These are phyloP conservation scores for Tilletia setariae DNA, from an alignment of 1,284 basidiomycete genomes.

Conservation along the genomic window DNA sequence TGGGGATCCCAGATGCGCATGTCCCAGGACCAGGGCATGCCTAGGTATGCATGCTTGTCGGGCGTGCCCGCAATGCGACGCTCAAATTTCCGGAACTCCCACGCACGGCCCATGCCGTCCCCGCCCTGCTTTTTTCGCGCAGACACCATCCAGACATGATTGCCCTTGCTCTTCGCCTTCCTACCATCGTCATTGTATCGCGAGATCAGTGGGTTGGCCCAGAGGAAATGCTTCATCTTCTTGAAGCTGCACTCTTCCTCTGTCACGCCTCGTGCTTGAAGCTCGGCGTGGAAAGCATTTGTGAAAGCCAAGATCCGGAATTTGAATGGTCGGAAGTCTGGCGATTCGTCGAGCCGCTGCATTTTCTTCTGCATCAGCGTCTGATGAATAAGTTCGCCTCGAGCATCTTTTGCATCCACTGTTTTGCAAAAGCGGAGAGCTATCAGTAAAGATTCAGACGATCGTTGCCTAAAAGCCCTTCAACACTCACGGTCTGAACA, in stretches of 20 bases:
- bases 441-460: conserved; percentile 18
- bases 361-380: conserved; percentile 78
- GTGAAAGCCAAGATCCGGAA: conserved; percentile 99
- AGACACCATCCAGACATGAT: conserved; percentile 99
- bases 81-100: conserved; percentile 88
- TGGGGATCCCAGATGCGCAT: conserved; percentile 98
- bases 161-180: conserved; percentile 98
- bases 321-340: conserved; percentile 97
- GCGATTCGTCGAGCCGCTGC: conserved; percentile 65
- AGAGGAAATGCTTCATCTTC: conserved; percentile 85
- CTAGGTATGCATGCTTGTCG: conserved; percentile 64
- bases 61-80: conserved; percentile 54
- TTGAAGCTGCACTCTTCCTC: conserved; percentile 61
- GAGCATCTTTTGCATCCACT: conserved; percentile 89
- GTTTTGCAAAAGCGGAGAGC: not conserved
- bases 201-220: conserved; percentile 85
- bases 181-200: conserved; percentile 98
- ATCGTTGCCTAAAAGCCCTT: conserved; percentile 18
- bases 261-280: conserved; percentile 59
- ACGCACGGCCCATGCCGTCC: conserved; percentile 53
- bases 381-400: conserved; percentile 96
- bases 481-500: conserved; percentile 69
- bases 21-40: conserved; percentile 84
- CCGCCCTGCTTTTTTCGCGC: conserved; percentile 76
- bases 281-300: conserved; percentile 89